Conservation (phyloP, 257 asterid species). For the Gardenia jasminoides region DNA sequence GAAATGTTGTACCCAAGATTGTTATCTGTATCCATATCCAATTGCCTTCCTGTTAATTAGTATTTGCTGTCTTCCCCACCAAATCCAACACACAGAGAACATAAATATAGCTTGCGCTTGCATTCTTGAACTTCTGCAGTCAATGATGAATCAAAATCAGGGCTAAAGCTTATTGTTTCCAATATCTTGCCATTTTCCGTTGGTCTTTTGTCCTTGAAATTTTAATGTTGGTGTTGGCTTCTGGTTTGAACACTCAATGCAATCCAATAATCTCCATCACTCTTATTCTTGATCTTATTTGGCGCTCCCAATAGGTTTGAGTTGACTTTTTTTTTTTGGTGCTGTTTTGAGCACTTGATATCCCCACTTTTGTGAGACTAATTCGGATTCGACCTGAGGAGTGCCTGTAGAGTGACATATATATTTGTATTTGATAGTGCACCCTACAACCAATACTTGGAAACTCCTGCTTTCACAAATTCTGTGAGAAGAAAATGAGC, state of each 20-base stretch:
- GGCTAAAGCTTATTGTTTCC: neutral
- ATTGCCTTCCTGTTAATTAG: too few species aligned
- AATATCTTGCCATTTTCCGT: neutral
- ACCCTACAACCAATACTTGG: slow-evolving; percentile 38
- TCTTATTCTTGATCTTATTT: slow-evolving; percentile 38
- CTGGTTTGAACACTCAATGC: slow-evolving; percentile 8
- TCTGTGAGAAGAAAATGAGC: slow-evolving; percentile 35
- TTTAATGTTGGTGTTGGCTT: too few species aligned
- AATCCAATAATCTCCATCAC: slow-evolving; percentile 46
- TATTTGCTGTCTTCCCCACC: too few species aligned
- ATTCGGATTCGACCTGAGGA: too few species aligned
- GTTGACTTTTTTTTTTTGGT: too few species aligned
- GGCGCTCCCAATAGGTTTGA: slow-evolving; percentile 32
- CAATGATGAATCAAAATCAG: neutral
- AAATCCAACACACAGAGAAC: too few species aligned
- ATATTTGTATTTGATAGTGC: slow-evolving; percentile 32
- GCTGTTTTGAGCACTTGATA: too few species aligned
- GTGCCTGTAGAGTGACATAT: slow-evolving; percentile 29
- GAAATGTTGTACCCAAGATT: too few species aligned
- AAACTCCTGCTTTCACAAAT: slow-evolving; percentile 26
- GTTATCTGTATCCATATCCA: too few species aligned
- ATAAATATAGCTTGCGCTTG: neutral
- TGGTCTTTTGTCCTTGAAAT: neutral
- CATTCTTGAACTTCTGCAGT: slow-evolving; percentile 4
- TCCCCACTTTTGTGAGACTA: too few species aligned